These are phyloP conservation scores for Globisporangium paroecandrum DNA, from an alignment of 352 stramenopile species.

Conservation along the genomic window DNA sequence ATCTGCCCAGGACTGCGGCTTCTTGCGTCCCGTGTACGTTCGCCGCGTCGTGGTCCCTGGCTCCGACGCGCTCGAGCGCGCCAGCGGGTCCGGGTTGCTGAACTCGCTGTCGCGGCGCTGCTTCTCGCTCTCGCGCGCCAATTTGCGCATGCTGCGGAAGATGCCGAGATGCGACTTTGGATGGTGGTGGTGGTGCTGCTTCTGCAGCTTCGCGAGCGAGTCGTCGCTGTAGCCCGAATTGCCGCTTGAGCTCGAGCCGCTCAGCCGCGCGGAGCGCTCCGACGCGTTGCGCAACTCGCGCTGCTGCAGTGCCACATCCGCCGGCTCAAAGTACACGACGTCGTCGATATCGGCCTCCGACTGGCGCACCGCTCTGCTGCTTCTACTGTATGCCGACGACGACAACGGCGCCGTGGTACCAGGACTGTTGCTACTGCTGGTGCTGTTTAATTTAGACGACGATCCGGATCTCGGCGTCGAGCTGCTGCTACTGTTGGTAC, in stretches of 20 bases:
- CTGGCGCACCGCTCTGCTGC: slow-evolving; percentile 11
- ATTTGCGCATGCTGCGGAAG: slow-evolving; percentile 40
- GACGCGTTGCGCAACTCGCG: slow-evolving; percentile 32
- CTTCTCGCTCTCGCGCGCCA: slow-evolving; percentile 21
- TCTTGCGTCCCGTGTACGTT: slow-evolving; percentile 77
- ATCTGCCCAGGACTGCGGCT: slow-evolving; percentile 69
- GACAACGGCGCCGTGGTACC: slow-evolving; percentile 6
- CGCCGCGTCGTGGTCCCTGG: slow-evolving; percentile 35
- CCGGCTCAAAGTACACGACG: slow-evolving; percentile 50
- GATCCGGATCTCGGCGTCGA: slow-evolving; percentile 18
- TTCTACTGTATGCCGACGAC: slow-evolving; percentile 15
- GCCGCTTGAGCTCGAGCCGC: slow-evolving; percentile 52
- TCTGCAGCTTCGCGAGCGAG: slow-evolving; percentile 7
- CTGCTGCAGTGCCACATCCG: slow-evolving; percentile 31
- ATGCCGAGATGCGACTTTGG: slow-evolving; percentile 35
- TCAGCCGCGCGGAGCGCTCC: slow-evolving; percentile 43
- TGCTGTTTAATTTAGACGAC: slow-evolving; percentile 6
- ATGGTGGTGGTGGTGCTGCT: slow-evolving; percentile 10
- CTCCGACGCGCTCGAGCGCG: slow-evolving; percentile 35
- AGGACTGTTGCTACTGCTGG: slow-evolving; percentile 12
- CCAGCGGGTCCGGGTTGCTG: slow-evolving; percentile 29
- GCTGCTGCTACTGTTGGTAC: slow-evolving; percentile 4
- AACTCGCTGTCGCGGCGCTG: slow-evolving; percentile 30
- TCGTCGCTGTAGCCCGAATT: slow-evolving; percentile 38
- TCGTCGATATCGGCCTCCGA: slow-evolving; percentile 25